Conservation (phyloP, 2,329 filamentous ascomycete genomes). For the Aspergillus bombycis region DNA sequence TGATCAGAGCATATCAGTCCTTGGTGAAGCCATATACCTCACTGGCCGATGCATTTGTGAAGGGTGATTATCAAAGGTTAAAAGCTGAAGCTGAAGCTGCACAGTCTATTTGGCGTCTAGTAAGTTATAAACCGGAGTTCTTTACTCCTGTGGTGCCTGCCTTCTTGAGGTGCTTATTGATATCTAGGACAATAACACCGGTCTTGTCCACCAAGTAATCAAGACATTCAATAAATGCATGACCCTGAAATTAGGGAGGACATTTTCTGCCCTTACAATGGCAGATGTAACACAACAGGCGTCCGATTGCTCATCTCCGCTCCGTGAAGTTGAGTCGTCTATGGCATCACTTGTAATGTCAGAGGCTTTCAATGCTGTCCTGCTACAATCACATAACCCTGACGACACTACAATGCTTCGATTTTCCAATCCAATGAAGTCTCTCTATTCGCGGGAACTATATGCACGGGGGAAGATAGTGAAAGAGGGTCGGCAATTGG, state of each 20-base stretch:
- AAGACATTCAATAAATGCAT: conserved; percentile 74
- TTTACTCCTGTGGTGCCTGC: background rate
- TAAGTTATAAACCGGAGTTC: conserved; percentile 34
- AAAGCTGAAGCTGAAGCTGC: conserved; percentile 66
- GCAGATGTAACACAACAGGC: conserved; percentile 47
- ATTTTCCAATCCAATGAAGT: conserved; percentile 47
- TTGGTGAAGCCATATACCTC: conserved; percentile 71
- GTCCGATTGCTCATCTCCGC: conserved; percentile 28
- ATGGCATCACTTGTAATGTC: conserved; percentile 52
- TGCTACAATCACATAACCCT: conserved; percentile 48
- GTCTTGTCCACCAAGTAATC: conserved; percentile 71
- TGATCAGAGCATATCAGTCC: conserved; percentile 60
- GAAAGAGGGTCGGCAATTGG: conserved; percentile 54
- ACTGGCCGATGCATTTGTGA: conserved; percentile 70
- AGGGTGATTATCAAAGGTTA: conserved; percentile 60
- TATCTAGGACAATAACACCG: conserved; percentile 68
- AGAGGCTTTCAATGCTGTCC: conserved; percentile 54
- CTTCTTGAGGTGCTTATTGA: conserved; percentile 9
- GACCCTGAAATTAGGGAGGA: conserved; percentile 70
- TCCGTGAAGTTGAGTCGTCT: conserved; percentile 36
- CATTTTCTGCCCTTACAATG: conserved; percentile 68
- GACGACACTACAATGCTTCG: conserved; percentile 53
- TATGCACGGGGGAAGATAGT: conserved; percentile 48
- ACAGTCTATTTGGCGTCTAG: conserved; percentile 62
- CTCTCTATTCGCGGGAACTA: conserved; percentile 41